Percentiles rank a stretch among this genome's conserved stretches.
These are phyloP conservation scores for Pseudotulostoma volvatum DNA, from an alignment of 495 filamentous ascomycete genomes.

Conservation along the genomic window DNA sequence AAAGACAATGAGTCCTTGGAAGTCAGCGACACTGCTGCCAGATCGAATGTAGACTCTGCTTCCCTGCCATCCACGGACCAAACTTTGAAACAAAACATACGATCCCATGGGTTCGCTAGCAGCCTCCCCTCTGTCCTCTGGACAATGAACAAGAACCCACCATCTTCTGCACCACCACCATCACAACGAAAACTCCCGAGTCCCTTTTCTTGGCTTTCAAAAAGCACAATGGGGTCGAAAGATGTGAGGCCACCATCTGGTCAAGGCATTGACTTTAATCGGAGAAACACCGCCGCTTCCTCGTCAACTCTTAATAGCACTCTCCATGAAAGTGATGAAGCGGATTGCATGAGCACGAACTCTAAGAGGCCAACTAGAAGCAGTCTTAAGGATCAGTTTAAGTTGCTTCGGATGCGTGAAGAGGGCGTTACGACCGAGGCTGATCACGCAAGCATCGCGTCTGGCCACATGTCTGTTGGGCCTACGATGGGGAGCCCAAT, in stretches of 20 bases:
- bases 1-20: conserved; percentile 24
- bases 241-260: conserved; percentile 40
- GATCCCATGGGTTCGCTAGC: conserved; percentile 33
- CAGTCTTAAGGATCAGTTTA: conserved; percentile 74
- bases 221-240: conserved; percentile 47
- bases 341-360: conserved; percentile 23
- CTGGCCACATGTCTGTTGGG: conserved; percentile 29
- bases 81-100: conserved; percentile 20
- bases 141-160: conserved; percentile 25
- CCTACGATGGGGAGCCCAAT: conserved; percentile 38
- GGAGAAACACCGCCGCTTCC: conserved; percentile 60
- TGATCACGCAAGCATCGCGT: conserved; percentile 21
- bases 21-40: conserved; percentile 3
- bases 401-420: conserved; percentile 62
- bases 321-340: conserved; percentile 47
- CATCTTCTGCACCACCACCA: conserved; percentile 24
- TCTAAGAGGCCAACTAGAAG: conserved; percentile 39
- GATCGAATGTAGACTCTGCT: conserved; percentile 10
- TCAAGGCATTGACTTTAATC: conserved; percentile 20
- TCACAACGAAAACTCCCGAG: conserved; percentile 53
- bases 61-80: conserved; percentile 32
- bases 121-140: conserved; percentile 37
- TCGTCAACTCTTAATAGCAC: conserved; percentile 59
- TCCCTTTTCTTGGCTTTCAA: conserved; percentile 76
- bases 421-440: conserved; percentile 43